phyloP scores from a whole-genome alignment of 306 rosid genomes.

The Castanea crenata region DNA sequence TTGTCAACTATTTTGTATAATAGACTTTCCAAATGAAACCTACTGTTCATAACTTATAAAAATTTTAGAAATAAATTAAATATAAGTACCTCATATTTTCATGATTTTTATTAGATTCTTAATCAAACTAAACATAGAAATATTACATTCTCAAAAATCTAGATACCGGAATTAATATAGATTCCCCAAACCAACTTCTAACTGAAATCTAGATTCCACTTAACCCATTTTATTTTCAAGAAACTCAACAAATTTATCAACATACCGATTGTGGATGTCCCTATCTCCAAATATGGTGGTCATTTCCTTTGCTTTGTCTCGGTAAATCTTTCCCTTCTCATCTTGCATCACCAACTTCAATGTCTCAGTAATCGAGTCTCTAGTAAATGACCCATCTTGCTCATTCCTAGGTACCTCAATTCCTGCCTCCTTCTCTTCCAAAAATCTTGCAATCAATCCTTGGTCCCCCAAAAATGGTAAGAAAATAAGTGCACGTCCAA shows the following conservation, averaged over 20 bases:
- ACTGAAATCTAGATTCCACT: too few relatives aligned
- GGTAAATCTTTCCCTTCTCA: slow-evolving; percentile 21
- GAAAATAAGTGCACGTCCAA: slow-evolving; percentile 16
- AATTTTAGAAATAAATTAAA: too few relatives aligned
- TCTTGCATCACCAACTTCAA: slow-evolving; percentile 10
- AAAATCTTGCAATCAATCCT: not conserved
- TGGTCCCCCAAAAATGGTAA: slow-evolving; percentile 28
- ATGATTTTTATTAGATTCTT: too few relatives aligned
- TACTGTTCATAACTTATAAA: too few relatives aligned
- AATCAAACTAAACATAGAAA: too few relatives aligned
- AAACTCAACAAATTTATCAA: not conserved
- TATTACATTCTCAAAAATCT: too few relatives aligned
- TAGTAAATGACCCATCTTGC: slow-evolving; percentile 5
- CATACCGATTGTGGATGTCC: not conserved
- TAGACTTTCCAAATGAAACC: too few relatives aligned
- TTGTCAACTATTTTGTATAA: too few relatives aligned
- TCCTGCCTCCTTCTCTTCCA: slow-evolving; percentile 10
- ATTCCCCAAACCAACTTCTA: too few relatives aligned
- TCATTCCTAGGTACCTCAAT: slow-evolving; percentile 6
- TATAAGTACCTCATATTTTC: too few relatives aligned
- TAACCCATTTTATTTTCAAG: not conserved
- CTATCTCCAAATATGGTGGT: not conserved
- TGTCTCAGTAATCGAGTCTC: slow-evolving; percentile 11
- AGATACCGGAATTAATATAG: too few relatives aligned
- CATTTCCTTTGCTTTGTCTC: slow-evolving; percentile 3